Evolutionary conservation across 1,284 basidiomycete genomes (phyloP).

Genomic region (Neonothopanus nambi): DNA sequence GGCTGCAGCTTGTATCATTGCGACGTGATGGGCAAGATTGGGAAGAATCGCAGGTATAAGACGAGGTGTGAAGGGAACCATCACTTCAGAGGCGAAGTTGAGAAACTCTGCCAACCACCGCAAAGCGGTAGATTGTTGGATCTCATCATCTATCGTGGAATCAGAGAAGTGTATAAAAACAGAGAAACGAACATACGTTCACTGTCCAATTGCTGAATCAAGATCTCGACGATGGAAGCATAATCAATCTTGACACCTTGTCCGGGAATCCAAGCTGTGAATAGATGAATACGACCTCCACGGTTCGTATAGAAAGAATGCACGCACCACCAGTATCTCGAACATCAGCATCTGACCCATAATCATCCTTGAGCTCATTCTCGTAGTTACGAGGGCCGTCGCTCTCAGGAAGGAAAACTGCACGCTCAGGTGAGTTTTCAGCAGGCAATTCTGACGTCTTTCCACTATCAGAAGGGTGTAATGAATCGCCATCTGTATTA

Average conservation of each 20-base stretch:
- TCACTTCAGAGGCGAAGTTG: slow-evolving; percentile 85
- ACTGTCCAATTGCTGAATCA: slow-evolving; percentile 86
- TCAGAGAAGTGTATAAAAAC: not conserved
- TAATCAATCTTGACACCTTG: slow-evolving; percentile 94
- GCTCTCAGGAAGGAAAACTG: slow-evolving; percentile 54
- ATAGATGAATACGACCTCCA: slow-evolving; percentile 17
- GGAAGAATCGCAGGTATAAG: slow-evolving; percentile 92
- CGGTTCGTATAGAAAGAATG: not conserved
- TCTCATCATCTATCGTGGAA: slow-evolving; percentile 71
- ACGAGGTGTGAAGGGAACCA: slow-evolving; percentile 92
- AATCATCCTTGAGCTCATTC: slow-evolving; percentile 46
- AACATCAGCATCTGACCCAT: slow-evolving; percentile 50
- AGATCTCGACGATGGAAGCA: slow-evolving; percentile 89
- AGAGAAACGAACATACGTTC: slow-evolving; percentile 62
- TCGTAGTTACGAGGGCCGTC: slow-evolving; percentile 48
- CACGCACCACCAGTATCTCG: slow-evolving; percentile 64
- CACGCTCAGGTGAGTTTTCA: slow-evolving; percentile 46
- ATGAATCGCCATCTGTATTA: slow-evolving; percentile 38
- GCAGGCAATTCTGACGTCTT: slow-evolving; percentile 49
- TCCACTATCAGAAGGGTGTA: slow-evolving; percentile 44
- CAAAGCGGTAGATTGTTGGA: slow-evolving; percentile 86
- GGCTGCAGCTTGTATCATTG: slow-evolving; percentile 88
- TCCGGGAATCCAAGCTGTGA: slow-evolving; percentile 84
- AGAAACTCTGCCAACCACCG: slow-evolving; percentile 94
- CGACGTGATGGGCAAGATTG: slow-evolving; percentile 89